A percentile compares a stretch with the other conserved stretches of the same genome.
Evolutionary conservation across 2,329 filamentous ascomycete species (phyloP).

Genomic region (Paecilomyces sp.): DNA sequence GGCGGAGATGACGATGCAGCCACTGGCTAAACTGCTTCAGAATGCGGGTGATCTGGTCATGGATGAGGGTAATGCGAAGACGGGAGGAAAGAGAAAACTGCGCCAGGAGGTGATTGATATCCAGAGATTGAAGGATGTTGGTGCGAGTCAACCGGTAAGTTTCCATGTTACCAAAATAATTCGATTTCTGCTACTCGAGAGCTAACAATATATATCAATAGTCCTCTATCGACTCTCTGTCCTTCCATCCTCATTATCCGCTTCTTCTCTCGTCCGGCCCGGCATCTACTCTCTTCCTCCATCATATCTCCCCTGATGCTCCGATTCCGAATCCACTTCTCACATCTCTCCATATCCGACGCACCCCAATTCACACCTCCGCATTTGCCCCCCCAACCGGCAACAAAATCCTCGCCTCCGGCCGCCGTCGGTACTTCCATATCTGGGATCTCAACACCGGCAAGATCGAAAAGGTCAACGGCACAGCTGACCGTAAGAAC

Average conservation of each 20-base stretch:
- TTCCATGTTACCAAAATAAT: not conserved
- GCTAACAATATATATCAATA: slow-evolving; percentile 9
- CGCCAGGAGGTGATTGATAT: slow-evolving; percentile 86
- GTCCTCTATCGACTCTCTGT: slow-evolving; percentile 72
- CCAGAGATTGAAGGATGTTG: slow-evolving; percentile 78
- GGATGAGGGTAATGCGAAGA: slow-evolving; percentile 37
- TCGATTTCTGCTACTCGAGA: not conserved
- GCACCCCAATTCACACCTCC: slow-evolving; percentile 76
- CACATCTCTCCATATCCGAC: slow-evolving; percentile 79
- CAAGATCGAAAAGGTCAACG: slow-evolving; percentile 71
- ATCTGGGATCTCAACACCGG: slow-evolving; percentile 84
- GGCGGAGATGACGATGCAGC: slow-evolving; percentile 60
- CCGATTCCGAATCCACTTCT: slow-evolving; percentile 80
- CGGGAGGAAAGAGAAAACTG: slow-evolving; percentile 60
- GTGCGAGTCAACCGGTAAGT: slow-evolving; percentile 62
- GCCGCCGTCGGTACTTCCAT: slow-evolving; percentile 85
- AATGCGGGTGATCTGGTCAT: slow-evolving; percentile 61
- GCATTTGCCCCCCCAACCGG: slow-evolving; percentile 68
- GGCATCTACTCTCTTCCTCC: slow-evolving; percentile 76
- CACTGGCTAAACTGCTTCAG: slow-evolving; percentile 72
- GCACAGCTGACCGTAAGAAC: slow-evolving; percentile 60
- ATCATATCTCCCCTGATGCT: slow-evolving; percentile 74
- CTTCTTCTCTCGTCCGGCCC: slow-evolving; percentile 85
- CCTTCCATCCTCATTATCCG: slow-evolving; percentile 83
- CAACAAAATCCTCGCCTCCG: slow-evolving; percentile 79